Percentiles rank a stretch among this genome's conserved stretches.
These are phyloP conservation scores for Yamagishiella unicocca DNA, from an alignment of 139 green algal genomes.

Conservation along the genomic window DNA sequence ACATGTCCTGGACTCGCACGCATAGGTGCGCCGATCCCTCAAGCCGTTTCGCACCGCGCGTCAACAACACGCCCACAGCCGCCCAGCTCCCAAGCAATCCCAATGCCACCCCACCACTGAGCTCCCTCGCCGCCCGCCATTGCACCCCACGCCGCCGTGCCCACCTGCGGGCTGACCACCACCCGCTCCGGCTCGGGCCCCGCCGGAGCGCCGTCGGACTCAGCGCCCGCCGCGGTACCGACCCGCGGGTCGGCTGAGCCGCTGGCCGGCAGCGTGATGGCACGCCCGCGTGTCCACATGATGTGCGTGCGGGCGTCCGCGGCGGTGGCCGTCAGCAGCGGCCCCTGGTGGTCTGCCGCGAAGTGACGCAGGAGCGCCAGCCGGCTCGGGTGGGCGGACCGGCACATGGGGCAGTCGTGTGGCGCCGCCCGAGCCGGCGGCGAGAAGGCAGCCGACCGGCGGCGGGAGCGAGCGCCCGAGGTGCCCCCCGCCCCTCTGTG, in stretches of 20 bases:
- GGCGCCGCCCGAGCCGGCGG: too few relatives aligned
- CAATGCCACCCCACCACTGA: background rate
- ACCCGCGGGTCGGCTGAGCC: background rate
- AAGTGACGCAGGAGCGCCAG: conserved; percentile 33
- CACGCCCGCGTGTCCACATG: conserved; percentile 28
- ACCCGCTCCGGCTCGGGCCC: background rate
- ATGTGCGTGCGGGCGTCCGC: background rate
- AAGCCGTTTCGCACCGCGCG: too few relatives aligned
- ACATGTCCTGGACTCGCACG: too few relatives aligned
- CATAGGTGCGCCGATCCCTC: too few relatives aligned
- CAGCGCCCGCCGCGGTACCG: background rate
- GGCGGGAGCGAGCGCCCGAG: too few relatives aligned
- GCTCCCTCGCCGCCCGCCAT: too few relatives aligned
- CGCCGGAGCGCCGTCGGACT: too few relatives aligned
- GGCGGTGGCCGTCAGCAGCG: conserved; percentile 10
- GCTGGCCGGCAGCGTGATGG: background rate
- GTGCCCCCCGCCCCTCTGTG: background rate
- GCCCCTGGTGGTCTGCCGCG: background rate
- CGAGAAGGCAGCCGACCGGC: too few relatives aligned
- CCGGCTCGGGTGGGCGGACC: background rate
- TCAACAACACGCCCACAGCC: too few relatives aligned
- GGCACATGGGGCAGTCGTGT: conserved; percentile 42
- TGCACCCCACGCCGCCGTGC: background rate
- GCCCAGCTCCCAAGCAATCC: too few relatives aligned
- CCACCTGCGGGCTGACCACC: background rate